Evolutionary conservation across 2,329 filamentous ascomycete genomes (phyloP).

Genomic region (Fusarium haematococcum): DNA sequence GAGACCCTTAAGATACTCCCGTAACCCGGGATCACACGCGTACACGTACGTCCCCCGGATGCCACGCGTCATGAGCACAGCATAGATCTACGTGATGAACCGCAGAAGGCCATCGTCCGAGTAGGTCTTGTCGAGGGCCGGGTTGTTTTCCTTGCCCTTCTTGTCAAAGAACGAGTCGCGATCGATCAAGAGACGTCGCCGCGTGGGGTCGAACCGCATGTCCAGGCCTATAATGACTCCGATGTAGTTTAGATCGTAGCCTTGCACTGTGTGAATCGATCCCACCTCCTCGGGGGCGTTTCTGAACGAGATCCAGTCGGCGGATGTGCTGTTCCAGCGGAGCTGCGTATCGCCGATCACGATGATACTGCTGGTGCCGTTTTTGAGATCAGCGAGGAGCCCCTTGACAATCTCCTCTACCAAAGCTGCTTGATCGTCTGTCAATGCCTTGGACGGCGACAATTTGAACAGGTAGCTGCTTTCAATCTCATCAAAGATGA

Average conservation of each 20-base stretch:
- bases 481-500: neutral
- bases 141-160: conserved; percentile 21
- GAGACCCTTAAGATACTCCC: conserved; percentile 1
- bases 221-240: conserved; percentile 3
- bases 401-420: neutral
- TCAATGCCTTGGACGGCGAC: neutral
- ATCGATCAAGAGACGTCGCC: conserved; percentile 14
- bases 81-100: conserved; percentile 17
- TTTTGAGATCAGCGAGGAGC: neutral
- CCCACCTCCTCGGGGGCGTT: neutral
- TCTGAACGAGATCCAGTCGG: neutral
- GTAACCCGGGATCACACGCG: neutral
- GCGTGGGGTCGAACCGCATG: conserved; percentile 3
- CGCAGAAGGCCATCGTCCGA: conserved; percentile 11
- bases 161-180: conserved; percentile 13
- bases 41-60: conserved; percentile 16
- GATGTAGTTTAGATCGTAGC: neutral
- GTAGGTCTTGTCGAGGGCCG: conserved; percentile 2
- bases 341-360: neutral
- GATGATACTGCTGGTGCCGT: neutral
- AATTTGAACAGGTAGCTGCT: neutral
- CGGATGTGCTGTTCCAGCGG: neutral
- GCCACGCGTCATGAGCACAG: conserved; percentile 13
- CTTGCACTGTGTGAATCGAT: neutral
- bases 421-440: neutral